These are phyloP conservation scores for Venturia nashicola DNA, from an alignment of 2,329 filamentous ascomycete species.

Conservation along the genomic window DNA sequence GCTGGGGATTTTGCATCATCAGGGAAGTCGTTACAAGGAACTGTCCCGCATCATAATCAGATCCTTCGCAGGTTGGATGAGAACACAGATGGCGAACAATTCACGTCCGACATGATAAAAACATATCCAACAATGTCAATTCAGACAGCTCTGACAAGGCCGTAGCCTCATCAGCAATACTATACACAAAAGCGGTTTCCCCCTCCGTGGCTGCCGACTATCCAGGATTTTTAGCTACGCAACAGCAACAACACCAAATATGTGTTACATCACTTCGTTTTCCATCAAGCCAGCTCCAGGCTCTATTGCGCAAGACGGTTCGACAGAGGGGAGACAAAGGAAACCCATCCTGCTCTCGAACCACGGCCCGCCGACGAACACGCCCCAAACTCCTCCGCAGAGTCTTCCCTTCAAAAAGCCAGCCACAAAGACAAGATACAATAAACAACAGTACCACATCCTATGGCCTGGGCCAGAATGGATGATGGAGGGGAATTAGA, in stretches of 20 bases:
- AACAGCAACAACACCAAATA: background rate
- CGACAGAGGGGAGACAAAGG: background rate
- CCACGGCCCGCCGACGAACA: background rate
- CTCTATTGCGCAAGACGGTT: background rate
- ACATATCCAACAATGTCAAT: background rate
- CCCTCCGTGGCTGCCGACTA: background rate
- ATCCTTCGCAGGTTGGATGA: too few relatives aligned
- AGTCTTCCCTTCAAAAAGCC: background rate
- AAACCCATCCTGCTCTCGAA: background rate
- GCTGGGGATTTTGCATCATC: too few relatives aligned
- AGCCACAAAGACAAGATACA: background rate
- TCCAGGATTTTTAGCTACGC: background rate
- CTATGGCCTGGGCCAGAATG: background rate
- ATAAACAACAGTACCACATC: background rate
- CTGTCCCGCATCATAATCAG: too few relatives aligned
- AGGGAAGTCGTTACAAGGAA: too few relatives aligned
- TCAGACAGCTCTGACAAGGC: background rate
- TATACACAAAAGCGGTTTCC: background rate
- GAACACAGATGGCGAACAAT: background rate
- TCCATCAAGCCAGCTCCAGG: slow-evolving; percentile 1
- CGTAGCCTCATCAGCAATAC: slow-evolving; percentile 1
- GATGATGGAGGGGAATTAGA: background rate
- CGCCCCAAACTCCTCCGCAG: background rate
- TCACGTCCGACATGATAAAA: background rate
- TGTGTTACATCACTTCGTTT: background rate